These are phyloP conservation scores for Populus davidiana DNA, from an alignment of 345 rosid species.

Conservation along the genomic window DNA sequence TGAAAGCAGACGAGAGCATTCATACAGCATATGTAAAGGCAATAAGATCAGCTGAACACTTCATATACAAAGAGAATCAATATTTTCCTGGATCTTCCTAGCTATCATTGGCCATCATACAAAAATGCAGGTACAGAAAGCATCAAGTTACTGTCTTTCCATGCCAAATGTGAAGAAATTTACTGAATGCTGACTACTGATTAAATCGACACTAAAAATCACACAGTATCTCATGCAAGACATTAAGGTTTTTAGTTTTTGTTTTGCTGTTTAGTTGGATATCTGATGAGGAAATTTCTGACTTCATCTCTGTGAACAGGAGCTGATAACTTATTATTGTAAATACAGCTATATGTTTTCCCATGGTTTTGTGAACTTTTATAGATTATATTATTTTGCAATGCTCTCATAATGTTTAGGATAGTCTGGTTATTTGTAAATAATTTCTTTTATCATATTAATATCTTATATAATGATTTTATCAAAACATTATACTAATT, in stretches of 20 bases:
- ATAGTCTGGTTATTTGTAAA: too few relatives aligned
- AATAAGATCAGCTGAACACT: slow-evolving; percentile 73
- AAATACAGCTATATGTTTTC: too few relatives aligned
- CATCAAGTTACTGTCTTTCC: neutral
- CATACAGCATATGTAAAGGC: slow-evolving; percentile 64
- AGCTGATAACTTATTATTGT: slow-evolving; percentile 48
- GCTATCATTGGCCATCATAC: slow-evolving; percentile 60
- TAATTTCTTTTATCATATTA: too few relatives aligned
- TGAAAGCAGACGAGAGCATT: slow-evolving; percentile 68
- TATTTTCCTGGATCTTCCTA: slow-evolving; percentile 62
- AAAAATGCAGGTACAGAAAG: slow-evolving; percentile 55
- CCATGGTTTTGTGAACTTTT: too few relatives aligned
- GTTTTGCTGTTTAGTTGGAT: neutral
- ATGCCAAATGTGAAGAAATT: too few relatives aligned
- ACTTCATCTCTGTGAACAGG: slow-evolving; percentile 31
- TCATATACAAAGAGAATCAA: slow-evolving; percentile 69
- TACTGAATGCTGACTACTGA: neutral
- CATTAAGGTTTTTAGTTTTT: neutral
- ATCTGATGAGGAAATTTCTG: neutral
- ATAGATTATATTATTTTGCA: too few relatives aligned
- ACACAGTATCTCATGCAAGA: neutral
- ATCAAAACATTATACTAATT: too few relatives aligned
- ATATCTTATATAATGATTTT: too few relatives aligned
- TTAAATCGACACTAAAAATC: neutral
- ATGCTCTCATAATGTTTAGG: too few relatives aligned